Evolutionary conservation across 192 early-diverging fungal species (phyloP).

Genomic region (Coemansia sp.): DNA sequence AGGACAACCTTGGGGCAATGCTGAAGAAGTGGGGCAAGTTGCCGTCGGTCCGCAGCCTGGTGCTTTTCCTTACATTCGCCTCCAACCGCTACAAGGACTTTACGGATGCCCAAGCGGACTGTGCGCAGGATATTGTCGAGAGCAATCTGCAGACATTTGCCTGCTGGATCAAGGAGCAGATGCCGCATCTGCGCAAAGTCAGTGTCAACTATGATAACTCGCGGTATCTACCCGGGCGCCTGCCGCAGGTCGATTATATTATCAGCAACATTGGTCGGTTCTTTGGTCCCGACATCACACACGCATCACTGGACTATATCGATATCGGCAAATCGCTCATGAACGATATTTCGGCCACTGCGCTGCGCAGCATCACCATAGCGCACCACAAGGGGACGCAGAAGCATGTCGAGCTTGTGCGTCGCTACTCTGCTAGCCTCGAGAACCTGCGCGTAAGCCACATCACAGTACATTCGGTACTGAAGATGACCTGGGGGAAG

Average conservation of each 20-base stretch:
- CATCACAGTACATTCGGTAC: conserved; percentile 2
- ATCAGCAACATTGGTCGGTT: not conserved
- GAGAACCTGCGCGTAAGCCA: conserved; percentile 8
- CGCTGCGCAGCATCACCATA: conserved; percentile 22
- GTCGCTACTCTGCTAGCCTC: conserved; percentile 12
- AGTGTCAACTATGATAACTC: not conserved
- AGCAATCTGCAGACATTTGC: not conserved
- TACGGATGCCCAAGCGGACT: not conserved
- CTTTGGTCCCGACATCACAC: not conserved
- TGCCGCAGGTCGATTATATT: not conserved
- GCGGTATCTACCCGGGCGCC: too few species aligned
- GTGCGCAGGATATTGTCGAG: not conserved
- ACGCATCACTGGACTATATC: not conserved
- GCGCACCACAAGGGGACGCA: conserved; percentile 6
- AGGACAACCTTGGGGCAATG: not conserved
- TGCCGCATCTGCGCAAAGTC: conserved; percentile 4
- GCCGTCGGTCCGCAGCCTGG: not conserved
- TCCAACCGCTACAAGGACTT: not conserved
- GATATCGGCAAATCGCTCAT: conserved; percentile 4
- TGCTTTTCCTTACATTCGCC: not conserved
- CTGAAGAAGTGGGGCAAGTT: not conserved
- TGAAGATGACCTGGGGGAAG: conserved; percentile 9
- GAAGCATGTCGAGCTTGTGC: conserved; percentile 17
- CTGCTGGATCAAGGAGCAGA: not conserved
- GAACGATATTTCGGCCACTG: not conserved